Evolutionary conservation across 306 rosid genomes (phyloP).

Genomic region (Mucuna pruriens): DNA sequence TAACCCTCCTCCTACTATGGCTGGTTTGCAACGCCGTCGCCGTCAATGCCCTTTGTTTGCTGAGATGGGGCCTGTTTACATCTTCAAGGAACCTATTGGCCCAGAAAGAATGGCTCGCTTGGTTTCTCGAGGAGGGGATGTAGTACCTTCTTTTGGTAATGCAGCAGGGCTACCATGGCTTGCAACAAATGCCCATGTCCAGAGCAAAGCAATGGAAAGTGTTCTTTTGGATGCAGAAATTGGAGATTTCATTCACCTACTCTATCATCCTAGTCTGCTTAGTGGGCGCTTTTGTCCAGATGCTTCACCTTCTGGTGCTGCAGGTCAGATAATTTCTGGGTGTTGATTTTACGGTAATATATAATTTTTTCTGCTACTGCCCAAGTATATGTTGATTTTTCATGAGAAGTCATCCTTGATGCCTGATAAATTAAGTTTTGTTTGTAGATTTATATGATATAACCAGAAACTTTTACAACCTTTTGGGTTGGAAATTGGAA

Average conservation of each 20-base stretch:
- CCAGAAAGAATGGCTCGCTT: conserved; percentile 84
- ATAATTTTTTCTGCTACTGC: conserved; percentile 18
- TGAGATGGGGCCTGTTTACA: conserved; percentile 97
- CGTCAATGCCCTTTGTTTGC: conserved; percentile 99
- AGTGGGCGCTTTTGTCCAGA: conserved; percentile 96
- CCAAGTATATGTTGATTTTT: background rate
- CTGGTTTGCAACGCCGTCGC: conserved; percentile 98
- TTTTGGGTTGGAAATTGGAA: conserved; percentile 31
- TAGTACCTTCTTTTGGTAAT: conserved; percentile 88
- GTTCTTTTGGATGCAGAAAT: conserved; percentile 90
- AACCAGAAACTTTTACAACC: conserved; percentile 22
- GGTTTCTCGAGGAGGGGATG: conserved; percentile 95
- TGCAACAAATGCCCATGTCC: conserved; percentile 69
- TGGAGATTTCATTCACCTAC: conserved; percentile 88
- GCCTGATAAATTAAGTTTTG: conserved; percentile 15
- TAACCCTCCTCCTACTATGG: conserved; percentile 99
- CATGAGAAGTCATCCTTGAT: background rate
- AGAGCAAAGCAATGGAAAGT: conserved; percentile 80
- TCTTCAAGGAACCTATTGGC: conserved; percentile 95
- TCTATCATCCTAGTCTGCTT: conserved; percentile 93
- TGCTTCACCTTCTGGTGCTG: conserved; percentile 94
- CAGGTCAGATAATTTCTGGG: conserved; percentile 68
- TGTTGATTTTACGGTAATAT: conserved; percentile 33
- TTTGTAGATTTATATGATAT: conserved; percentile 18
- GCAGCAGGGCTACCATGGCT: conserved; percentile 96